Evolutionary conservation across 805 yeast species (phyloP).

Genomic region (Millerago galiae): DNA sequence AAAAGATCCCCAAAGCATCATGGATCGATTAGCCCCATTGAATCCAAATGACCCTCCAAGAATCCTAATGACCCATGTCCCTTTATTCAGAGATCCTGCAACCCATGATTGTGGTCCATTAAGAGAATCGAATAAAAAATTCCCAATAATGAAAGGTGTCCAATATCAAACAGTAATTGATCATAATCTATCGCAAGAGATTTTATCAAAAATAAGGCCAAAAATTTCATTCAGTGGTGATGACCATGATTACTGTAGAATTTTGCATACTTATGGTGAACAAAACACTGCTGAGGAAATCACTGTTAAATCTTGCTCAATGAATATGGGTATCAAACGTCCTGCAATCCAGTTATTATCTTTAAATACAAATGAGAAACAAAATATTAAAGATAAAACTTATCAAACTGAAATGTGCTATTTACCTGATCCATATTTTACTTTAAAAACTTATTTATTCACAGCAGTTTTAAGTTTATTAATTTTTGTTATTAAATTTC

Average conservation of each 20-base stretch:
- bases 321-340: slow-evolving; percentile 82
- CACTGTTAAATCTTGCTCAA: slow-evolving; percentile 82
- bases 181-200: slow-evolving; percentile 46
- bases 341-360: slow-evolving; percentile 89
- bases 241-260: slow-evolving; percentile 93
- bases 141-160: slow-evolving; percentile 68
- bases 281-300: slow-evolving; percentile 52
- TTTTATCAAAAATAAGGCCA: slow-evolving; percentile 60
- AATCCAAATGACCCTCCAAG: slow-evolving; percentile 41
- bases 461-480: slow-evolving; percentile 17
- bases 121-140: slow-evolving; percentile 60
- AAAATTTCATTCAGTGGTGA: slow-evolving; percentile 79
- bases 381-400: slow-evolving; percentile 15
- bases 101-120: slow-evolving; percentile 64
- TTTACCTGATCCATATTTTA: slow-evolving; percentile 48
- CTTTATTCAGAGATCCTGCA: slow-evolving; percentile 65
- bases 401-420: slow-evolving; percentile 46
- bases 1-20: slow-evolving; percentile 43
- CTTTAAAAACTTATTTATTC: slow-evolving; percentile 31
- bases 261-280: slow-evolving; percentile 41
- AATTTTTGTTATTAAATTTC: slow-evolving; percentile 20
- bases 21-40: slow-evolving; percentile 31
- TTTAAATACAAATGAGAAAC: slow-evolving; percentile 31
- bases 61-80: slow-evolving; percentile 80
- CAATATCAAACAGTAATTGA: slow-evolving; percentile 92